phyloP scores from a whole-genome alignment of 2,329 filamentous ascomycete species.

The Microsporum canis region DNA sequence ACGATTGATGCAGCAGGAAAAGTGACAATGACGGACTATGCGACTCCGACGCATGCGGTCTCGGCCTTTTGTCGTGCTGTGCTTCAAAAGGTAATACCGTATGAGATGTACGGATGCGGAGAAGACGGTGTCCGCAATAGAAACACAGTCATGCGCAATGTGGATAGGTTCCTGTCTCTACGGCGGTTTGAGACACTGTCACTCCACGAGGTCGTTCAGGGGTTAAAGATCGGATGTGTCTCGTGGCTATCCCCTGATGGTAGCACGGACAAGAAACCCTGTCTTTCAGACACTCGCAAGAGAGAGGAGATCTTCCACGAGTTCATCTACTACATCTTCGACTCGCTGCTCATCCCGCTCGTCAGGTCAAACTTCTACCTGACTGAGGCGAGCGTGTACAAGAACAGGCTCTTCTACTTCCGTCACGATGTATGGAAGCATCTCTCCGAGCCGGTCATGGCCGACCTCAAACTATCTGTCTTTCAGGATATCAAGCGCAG shows the following conservation, averaged over 20 bases:
- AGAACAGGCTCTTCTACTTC: slow-evolving; percentile 81
- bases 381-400: slow-evolving; percentile 73
- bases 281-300: slow-evolving; percentile 61
- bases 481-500: slow-evolving; percentile 62
- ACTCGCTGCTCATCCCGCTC: slow-evolving; percentile 80
- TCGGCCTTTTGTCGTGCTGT: slow-evolving; percentile 80
- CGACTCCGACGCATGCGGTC: slow-evolving; percentile 56
- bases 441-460: slow-evolving; percentile 61
- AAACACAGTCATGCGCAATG: slow-evolving; percentile 47
- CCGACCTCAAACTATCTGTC: slow-evolving; percentile 56
- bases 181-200: slow-evolving; percentile 71
- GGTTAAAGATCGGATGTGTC: slow-evolving; percentile 58
- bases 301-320: slow-evolving; percentile 69
- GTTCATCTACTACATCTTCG: slow-evolving; percentile 84
- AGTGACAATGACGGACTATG: slow-evolving; percentile 48
- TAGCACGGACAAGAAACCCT: slow-evolving; percentile 42
- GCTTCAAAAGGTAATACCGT: slow-evolving; percentile 60
- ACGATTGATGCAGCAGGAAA: slow-evolving; percentile 13
- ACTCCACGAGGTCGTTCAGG: slow-evolving; percentile 65
- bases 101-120: slow-evolving; percentile 59
- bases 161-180: slow-evolving; percentile 68
- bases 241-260: slow-evolving; percentile 56
- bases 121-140: slow-evolving; percentile 49
- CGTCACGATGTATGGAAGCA: slow-evolving; percentile 83
- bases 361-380: slow-evolving; percentile 85